A percentile compares a stretch with the other conserved stretches of the same genome.
phyloP scores from a whole-genome alignment of 352 stramenopile species.

The Phytophthora pistaciae region DNA sequence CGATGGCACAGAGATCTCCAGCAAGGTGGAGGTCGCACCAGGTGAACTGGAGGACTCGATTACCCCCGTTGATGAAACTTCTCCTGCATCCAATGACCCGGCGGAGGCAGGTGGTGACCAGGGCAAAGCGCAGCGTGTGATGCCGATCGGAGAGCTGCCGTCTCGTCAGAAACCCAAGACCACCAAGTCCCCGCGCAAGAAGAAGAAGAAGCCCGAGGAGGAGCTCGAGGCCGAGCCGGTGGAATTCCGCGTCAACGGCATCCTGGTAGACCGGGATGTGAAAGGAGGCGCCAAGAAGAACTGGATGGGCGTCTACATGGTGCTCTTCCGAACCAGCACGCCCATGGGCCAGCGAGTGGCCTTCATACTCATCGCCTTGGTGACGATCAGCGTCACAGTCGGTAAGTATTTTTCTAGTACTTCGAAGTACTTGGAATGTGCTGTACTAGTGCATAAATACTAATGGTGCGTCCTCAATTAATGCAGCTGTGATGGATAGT shows the following conservation, averaged over 20 bases:
- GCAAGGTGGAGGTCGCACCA: constrained; percentile 21
- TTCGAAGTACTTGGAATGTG: neutral
- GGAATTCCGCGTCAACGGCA: constrained; percentile 72
- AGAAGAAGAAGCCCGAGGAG: constrained; percentile 35
- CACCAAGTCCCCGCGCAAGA: constrained; percentile 35
- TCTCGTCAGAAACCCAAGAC: constrained; percentile 32
- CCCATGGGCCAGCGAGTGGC: constrained; percentile 72
- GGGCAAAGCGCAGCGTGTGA: constrained; percentile 31
- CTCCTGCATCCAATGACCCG: neutral
- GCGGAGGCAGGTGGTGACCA: neutral
- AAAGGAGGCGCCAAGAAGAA: constrained; percentile 62
- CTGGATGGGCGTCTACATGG: constrained; percentile 78
- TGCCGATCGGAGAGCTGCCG: constrained; percentile 32
- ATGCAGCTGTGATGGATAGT: constrained; percentile 72
- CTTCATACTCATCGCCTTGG: constrained; percentile 73
- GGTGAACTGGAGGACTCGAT: constrained; percentile 20
- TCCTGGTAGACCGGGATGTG: constrained; percentile 76
- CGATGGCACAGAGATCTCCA: constrained; percentile 26
- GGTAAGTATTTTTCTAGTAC: constrained; percentile 38
- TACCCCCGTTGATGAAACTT: constrained; percentile 8
- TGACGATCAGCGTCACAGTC: constrained; percentile 72
- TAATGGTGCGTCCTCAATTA: constrained; percentile 6
- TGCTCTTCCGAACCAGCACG: constrained; percentile 79
- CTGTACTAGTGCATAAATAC: neutral
- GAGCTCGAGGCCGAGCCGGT: constrained; percentile 31